Evolutionary conservation across 768 basidiomycete species (phyloP).

Genomic region (Clathrus columnatus): DNA sequence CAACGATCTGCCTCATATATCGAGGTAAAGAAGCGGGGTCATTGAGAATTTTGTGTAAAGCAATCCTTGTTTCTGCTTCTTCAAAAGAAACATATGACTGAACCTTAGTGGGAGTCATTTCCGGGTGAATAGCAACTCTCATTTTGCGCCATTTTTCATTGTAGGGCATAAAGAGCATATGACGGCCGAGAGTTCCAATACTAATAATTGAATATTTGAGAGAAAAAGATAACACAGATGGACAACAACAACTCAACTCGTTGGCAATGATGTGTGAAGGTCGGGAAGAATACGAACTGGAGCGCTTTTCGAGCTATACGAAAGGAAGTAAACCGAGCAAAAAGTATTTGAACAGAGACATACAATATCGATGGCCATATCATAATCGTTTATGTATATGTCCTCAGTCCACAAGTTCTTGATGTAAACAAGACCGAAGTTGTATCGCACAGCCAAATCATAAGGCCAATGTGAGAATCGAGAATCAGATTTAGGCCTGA

Average conservation of each 20-base stretch:
- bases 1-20: not conserved
- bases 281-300: conserved; percentile 38
- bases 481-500: not conserved
- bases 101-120: conserved; percentile 13
- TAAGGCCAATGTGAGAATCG: not conserved
- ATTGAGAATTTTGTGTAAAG: conserved; percentile 29
- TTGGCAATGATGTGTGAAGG: conserved; percentile 36
- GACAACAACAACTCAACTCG: conserved; percentile 17
- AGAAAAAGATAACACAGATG: not conserved
- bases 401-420: not conserved
- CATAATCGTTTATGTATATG: not conserved
- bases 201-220: conserved; percentile 15
- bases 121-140: conserved; percentile 22
- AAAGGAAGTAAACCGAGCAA: not conserved
- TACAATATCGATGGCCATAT: not conserved
- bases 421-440: not conserved
- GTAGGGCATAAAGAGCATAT: conserved; percentile 37
- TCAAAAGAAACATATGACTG: conserved; percentile 37
- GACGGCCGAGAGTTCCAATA: conserved; percentile 37
- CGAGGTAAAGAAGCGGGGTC: not conserved
- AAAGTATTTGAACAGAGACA: not conserved
- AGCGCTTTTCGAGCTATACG: conserved; percentile 33
- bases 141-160: conserved; percentile 39
- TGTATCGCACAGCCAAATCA: not conserved
- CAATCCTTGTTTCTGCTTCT: conserved; percentile 37